These are phyloP conservation scores for Naganishia albida DNA, from an alignment of 1,284 basidiomycete genomes.

Conservation along the genomic window DNA sequence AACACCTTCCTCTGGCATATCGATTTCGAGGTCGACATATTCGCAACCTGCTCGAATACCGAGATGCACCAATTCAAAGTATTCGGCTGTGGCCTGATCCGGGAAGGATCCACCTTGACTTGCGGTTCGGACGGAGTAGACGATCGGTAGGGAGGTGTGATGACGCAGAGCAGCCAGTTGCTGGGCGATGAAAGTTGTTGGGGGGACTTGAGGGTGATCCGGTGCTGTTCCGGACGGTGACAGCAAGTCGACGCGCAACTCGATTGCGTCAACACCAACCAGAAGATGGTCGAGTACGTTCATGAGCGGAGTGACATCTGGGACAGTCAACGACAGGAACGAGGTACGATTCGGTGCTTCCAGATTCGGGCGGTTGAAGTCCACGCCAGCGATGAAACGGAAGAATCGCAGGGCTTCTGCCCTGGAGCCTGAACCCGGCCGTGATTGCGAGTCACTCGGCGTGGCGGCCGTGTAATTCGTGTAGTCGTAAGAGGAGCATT, in stretches of 20 bases:
- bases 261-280: conserved; percentile 87
- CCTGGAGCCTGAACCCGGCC: conserved; percentile 36
- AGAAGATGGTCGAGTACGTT: conserved; percentile 70
- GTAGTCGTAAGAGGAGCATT: conserved; percentile 82
- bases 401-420: conserved; percentile 69
- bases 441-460: conserved; percentile 17
- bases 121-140: conserved; percentile 86
- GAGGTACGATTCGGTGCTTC: conserved; percentile 67
- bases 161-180: conserved; percentile 82
- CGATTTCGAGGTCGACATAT: conserved; percentile 89
- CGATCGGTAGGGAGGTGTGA: conserved; percentile 76
- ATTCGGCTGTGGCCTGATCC: conserved; percentile 70
- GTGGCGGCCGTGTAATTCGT: conserved; percentile 67
- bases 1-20: conserved; percentile 67
- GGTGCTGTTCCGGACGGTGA: conserved; percentile 58
- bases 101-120: conserved; percentile 93
- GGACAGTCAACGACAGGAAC: conserved; percentile 90
- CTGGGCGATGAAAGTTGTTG: conserved; percentile 70
- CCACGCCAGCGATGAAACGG: conserved; percentile 76
- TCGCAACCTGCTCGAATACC: conserved; percentile 84
- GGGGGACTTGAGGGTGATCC: conserved; percentile 63
- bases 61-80: conserved; percentile 74
- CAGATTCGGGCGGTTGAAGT: conserved; percentile 68
- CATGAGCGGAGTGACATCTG: conserved; percentile 75
- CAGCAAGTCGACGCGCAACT: conserved; percentile 89